Base-by-base conservation (phyloP, 2,329 filamentous ascomycete genomes). In the Epichloe typhina region DNA sequence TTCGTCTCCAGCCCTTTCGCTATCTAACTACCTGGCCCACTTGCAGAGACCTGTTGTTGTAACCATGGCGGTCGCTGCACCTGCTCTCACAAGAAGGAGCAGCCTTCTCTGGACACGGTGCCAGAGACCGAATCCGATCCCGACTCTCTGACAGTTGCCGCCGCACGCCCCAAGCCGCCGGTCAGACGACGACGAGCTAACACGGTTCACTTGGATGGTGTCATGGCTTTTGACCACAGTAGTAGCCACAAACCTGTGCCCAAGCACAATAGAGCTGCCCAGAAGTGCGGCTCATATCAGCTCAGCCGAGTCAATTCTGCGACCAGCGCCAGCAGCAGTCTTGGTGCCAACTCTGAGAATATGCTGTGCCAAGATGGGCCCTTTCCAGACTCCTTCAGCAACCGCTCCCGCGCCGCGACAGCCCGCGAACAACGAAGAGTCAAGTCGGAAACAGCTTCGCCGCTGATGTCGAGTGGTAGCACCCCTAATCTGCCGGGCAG, bases 51-150 rank as follows among this genome's bases (percentile, higher is more conserved):
- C 58, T 86, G 82, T 65, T 84, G 80, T 67, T 85, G 82, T 66
- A 84, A 83, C 64, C 82, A 84, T 59, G 82, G 82, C 55, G 79
- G 75, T 44, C 76, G 76, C 58, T 86, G 82, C 70, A 77, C 78
- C 50, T 86, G 82, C 64, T 72, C 73, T 51, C 66, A 76, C 61
- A 84, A 83, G 68, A 82, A 80, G 65, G 80, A 84, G 59, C 68
- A 84, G 59, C 68, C 69, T 45, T 60, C 57, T 56, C 72, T 83
- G 53, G 79, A 83, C 59, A 77, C 80, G 2, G 80, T 84, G 15
- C 79, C 77, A 50, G 81, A 84, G 64, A 79, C 79, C 54, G 76
- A 81, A 60, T 77, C 79, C 54, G 75, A 82, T 56, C 66, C 70
- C 53, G 71, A 74, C 50, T 59, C 65, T 45, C 60, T 61, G 33